Evolutionary conservation across 2,329 filamentous ascomycete species (phyloP).

Genomic region (Diaporthe velutina): DNA sequence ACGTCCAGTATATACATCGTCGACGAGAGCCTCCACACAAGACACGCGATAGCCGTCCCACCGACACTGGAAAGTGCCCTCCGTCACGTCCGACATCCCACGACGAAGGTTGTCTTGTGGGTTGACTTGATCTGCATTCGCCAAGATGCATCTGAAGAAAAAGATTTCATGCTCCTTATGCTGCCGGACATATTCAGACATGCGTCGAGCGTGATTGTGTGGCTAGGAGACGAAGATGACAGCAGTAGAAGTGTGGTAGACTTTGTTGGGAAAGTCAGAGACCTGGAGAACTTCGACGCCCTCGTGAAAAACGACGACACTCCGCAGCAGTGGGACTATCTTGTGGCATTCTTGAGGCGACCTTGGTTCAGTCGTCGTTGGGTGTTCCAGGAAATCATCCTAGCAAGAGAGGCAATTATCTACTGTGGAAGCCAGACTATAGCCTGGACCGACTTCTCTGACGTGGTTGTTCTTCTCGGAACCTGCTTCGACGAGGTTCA

Average conservation of each 20-base stretch:
- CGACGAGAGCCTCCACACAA: neutral
- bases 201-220: neutral
- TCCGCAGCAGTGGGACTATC: neutral
- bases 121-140: neutral
- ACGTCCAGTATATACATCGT: neutral
- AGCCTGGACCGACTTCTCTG: neutral
- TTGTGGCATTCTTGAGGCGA: neutral
- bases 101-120: neutral
- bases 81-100: neutral
- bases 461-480: neutral
- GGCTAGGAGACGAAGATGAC: neutral
- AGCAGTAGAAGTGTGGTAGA: neutral
- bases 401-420: neutral
- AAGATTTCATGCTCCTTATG: neutral
- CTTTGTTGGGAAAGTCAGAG: neutral
- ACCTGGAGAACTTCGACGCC: neutral
- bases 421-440: neutral
- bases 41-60: neutral
- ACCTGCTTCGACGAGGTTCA: neutral
- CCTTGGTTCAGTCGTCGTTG: neutral
- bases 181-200: neutral
- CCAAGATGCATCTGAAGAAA: neutral
- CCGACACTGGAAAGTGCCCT: neutral
- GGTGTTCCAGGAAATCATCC: neutral
- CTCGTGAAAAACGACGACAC: neutral